Percentiles rank a stretch among this genome's conserved stretches.
Conservation (phyloP, 352 stramenopile genomes). For the Globisporangium apiculatum region DNA sequence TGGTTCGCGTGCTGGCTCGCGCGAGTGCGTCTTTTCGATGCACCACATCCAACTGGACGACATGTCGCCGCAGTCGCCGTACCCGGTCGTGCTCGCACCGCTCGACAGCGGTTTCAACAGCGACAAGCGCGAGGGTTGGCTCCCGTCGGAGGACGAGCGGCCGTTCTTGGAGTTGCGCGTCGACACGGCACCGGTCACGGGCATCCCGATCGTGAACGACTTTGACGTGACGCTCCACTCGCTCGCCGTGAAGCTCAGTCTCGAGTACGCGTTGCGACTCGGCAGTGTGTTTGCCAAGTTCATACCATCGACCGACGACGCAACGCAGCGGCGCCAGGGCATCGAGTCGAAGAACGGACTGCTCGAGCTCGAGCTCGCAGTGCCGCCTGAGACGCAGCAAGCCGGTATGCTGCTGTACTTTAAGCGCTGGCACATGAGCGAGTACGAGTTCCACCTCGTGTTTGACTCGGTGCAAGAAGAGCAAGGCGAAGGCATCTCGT, state of each 20-base stretch:
- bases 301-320: slow-evolving; percentile 60
- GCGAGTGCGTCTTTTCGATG: slow-evolving; percentile 45
- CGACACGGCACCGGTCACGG: slow-evolving; percentile 55
- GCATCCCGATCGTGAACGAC: slow-evolving; percentile 72
- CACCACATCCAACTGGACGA: slow-evolving; percentile 86
- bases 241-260: slow-evolving; percentile 66
- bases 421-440: slow-evolving; percentile 63
- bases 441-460: slow-evolving; percentile 71
- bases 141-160: slow-evolving; percentile 62
- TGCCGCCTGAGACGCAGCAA: slow-evolving; percentile 40
- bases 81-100: slow-evolving; percentile 70
- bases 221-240: slow-evolving; percentile 69
- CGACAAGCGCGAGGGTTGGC: slow-evolving; percentile 80
- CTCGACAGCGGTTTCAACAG: slow-evolving; percentile 85
- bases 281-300: slow-evolving; percentile 73
- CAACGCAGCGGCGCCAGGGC: slow-evolving; percentile 45
- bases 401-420: slow-evolving; percentile 78
- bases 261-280: slow-evolving; percentile 74
- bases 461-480: slow-evolving; percentile 82
- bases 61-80: slow-evolving; percentile 66
- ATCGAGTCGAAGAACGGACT: slow-evolving; percentile 59
- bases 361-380: slow-evolving; percentile 35
- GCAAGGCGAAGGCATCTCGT: slow-evolving; percentile 66
- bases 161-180: slow-evolving; percentile 66
- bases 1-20: slow-evolving; percentile 38